Evolutionary conservation across 768 basidiomycete species (phyloP).

Genomic region (Suillus occidentalis): DNA sequence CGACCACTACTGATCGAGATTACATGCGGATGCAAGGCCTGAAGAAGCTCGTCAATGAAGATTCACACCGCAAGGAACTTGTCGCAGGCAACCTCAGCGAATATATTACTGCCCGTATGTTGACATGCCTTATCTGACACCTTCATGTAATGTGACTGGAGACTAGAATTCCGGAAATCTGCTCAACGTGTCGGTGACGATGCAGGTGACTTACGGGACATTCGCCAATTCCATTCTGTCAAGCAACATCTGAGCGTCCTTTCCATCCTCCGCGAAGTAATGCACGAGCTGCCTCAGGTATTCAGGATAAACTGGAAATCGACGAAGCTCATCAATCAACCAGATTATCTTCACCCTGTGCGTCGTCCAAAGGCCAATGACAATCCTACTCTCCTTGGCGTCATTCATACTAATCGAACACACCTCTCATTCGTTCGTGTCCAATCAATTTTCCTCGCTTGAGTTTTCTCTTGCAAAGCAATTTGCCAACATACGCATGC

Average conservation of each 20-base stretch:
- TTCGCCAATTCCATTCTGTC: conserved; percentile 31
- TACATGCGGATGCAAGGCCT: conserved; percentile 66
- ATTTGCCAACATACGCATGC: conserved; percentile 50
- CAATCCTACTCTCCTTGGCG: conserved; percentile 64
- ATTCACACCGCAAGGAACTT: conserved; percentile 68
- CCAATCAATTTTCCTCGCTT: conserved; percentile 48
- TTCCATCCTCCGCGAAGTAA: conserved; percentile 49
- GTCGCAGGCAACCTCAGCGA: conserved; percentile 63
- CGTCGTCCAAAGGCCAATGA: conserved; percentile 59
- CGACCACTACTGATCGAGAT: conserved; percentile 62
- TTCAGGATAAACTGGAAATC: background rate
- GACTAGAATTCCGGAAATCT: conserved; percentile 32
- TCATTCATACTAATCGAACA: conserved; percentile 60
- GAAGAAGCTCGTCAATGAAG: conserved; percentile 53
- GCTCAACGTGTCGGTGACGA: conserved; percentile 37
- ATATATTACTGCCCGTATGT: conserved; percentile 53
- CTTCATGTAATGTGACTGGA: background rate
- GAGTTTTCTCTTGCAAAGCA: conserved; percentile 56
- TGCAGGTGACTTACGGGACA: conserved; percentile 35
- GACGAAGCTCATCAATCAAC: conserved; percentile 6
- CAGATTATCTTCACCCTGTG: conserved; percentile 64
- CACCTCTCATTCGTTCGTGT: conserved; percentile 52
- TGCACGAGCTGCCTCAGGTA: conserved; percentile 63
- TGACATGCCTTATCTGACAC: background rate
- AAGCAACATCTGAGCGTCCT: conserved; percentile 28